phyloP scores from a whole-genome alignment of 257 asterid genomes.

The Verbena officinalis region DNA sequence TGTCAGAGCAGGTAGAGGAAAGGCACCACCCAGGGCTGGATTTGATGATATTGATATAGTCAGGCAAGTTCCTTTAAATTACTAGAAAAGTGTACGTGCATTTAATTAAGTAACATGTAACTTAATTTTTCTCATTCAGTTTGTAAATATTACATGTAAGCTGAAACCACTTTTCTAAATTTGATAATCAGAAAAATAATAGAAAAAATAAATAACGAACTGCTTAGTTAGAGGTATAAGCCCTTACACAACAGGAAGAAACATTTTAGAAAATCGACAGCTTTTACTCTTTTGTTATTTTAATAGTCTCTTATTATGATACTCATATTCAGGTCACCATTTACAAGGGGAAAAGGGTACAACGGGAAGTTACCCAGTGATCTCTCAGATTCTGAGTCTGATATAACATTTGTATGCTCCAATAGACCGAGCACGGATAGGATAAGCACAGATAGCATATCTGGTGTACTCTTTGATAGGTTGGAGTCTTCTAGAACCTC shows the following conservation, averaged over 20 bases:
- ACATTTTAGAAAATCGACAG: too few species aligned
- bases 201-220: too few species aligned
- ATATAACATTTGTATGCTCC: conserved; percentile 68
- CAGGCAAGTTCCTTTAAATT: conserved; percentile 34
- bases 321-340: conserved; percentile 54
- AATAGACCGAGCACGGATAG: conserved; percentile 66
- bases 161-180: too few species aligned
- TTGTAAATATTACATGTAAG: too few species aligned
- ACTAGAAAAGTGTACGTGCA: not conserved
- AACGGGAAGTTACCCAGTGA: conserved; percentile 51
- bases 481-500: conserved; percentile 44
- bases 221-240: too few species aligned
- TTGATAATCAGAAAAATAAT: too few species aligned
- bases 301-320: not conserved
- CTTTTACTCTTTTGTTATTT: too few species aligned
- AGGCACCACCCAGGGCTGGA: conserved; percentile 33
- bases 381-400: conserved; percentile 54
- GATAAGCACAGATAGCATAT: conserved; percentile 53
- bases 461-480: conserved; percentile 44
- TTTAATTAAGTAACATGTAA: too few species aligned
- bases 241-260: too few species aligned
- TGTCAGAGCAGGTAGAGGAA: conserved; percentile 37
- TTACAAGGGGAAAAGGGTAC: conserved; percentile 48
- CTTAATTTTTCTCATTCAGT: too few species aligned
- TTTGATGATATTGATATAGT: conserved; percentile 41